phyloP scores from a whole-genome alignment of 2,329 filamentous ascomycete genomes.

The Cytospora piceae region DNA sequence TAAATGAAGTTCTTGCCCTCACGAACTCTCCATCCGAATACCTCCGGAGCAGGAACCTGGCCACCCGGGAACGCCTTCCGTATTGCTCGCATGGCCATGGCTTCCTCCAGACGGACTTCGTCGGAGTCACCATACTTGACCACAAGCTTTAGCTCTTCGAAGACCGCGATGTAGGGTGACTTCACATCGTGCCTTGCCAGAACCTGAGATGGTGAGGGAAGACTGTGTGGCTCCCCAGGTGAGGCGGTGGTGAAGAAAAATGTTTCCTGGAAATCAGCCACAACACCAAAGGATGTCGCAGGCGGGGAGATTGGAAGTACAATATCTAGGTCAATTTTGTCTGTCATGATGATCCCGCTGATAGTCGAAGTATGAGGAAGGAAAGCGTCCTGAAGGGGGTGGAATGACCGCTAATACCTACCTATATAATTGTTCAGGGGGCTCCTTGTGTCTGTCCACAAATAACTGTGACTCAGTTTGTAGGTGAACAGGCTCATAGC shows the following conservation, averaged over 20 bases:
- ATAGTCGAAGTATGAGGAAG: not conserved
- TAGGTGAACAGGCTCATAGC: too few species aligned
- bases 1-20: not conserved
- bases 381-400: not conserved
- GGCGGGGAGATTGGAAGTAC: not conserved
- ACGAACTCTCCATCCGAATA: not conserved
- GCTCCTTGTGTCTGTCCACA: not conserved
- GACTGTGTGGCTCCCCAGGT: not conserved
- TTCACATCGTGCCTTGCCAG: not conserved
- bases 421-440: not conserved
- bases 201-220: not conserved
- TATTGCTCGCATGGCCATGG: slow-evolving; percentile 5
- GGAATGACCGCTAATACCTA: not conserved
- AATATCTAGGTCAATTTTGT: not conserved
- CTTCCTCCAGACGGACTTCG: not conserved
- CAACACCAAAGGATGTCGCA: not conserved
- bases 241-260: not conserved
- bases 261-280: not conserved
- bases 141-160: not conserved
- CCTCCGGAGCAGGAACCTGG: not conserved
- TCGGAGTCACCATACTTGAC: not conserved
- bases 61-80: not conserved
- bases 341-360: not conserved
- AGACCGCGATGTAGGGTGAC: not conserved
- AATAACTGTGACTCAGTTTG: too few species aligned